Evolutionary conservation across 140 eudicot species (phyloP), one percentile per base, ranked within the genome.

Genomic region (Flaveria floridana): DNA sequence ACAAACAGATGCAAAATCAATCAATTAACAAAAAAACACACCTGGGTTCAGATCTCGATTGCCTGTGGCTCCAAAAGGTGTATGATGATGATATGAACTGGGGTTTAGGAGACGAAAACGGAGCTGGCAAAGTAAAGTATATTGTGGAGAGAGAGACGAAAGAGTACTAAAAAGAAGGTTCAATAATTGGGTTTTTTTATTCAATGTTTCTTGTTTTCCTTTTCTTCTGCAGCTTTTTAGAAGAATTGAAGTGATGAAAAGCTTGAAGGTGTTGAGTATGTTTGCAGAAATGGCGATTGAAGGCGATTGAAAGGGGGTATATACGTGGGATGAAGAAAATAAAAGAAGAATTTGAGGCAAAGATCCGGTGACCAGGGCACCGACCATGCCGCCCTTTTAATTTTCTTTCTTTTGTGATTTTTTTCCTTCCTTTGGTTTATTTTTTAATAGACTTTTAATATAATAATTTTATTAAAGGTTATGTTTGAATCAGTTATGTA

Each of bases 41-140:
- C 86, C 86, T 82, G 80, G 7, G 46, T 80, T 21, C 73, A 82
- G 86, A 78, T 78, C 82, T 66, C 73, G 82, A 78, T 74, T 72
- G 75, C 13, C 48, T 56, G 7, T 47, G 75, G 55, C 11, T 50
- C 3, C 8, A 52, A 71, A 28, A 72, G 73, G 67, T n/a, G 34
- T 56, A 13, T 21, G 48, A 13, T 21, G 57, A 68, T 16, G 80
- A 63, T 15, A 73, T 50, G 80, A 82, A 52, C n/a, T 12, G 53
- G 16, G 53, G 50, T 44, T 44, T 44, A 48, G 18, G 71, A 79
- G 80, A 61, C 70, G 47, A 46, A 80, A 68, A 68, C 80, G 71
- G 80, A 80, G 87, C 87, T 83, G 87, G 86, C 86, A 82, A 78
- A 78, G 73, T 67, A 73, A 57, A 58, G 77, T 73, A 48, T 66